Base-by-base conservation (phyloP, 2,329 filamentous ascomycete genomes). In the Xylariaceae sp. region DNA sequence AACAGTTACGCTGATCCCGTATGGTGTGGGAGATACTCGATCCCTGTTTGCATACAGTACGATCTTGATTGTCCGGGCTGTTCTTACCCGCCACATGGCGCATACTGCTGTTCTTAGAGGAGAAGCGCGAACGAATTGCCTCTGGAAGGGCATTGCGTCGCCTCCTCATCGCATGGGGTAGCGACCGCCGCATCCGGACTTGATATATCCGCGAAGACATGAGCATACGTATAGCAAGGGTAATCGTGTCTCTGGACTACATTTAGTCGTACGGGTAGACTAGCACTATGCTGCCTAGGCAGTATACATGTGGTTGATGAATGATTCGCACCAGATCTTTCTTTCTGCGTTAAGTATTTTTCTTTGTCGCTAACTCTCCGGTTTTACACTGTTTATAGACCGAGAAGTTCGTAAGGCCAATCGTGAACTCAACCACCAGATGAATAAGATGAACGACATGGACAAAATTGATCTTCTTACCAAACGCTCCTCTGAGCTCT, bases 381-480 rank as follows among this genome's bases (percentile, higher is more conserved):
- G 23, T 20, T 15, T 44, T 54, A 16, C 8, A 13, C 23, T 5
- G 24, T 10, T 26, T 40, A 21, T 67, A 75, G 71, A 64, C 47
- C 65, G 62, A 42, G 65, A 67, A 55, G 61, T 69, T 52, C 71
- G 72, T 71, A 95, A 93, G 74, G 92, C 92, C 42, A 96, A 92
- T 64, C 86, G 93, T 64, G 94, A 97, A 70, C 81, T 99, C 41
- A 87, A 91, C 62, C 89, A 90, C 64, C 86, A 95, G 59, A 88
- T 96, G 45, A 91, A 89, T 58, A 94, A 96, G 73, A 93, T 97
- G 81, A 91, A 90, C 64, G 90, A 94, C 49, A 83, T 96, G 76
- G 90, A 91, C 64, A 94, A 94, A 69, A 90, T 97, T 62, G 93
- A 97, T 50, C 85, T 90, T 44, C 83, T 97, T 10, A 91, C 93